phyloP scores from a whole-genome alignment of 2,329 filamentous ascomycete species.

The Pseudocercospora cruenta region DNA sequence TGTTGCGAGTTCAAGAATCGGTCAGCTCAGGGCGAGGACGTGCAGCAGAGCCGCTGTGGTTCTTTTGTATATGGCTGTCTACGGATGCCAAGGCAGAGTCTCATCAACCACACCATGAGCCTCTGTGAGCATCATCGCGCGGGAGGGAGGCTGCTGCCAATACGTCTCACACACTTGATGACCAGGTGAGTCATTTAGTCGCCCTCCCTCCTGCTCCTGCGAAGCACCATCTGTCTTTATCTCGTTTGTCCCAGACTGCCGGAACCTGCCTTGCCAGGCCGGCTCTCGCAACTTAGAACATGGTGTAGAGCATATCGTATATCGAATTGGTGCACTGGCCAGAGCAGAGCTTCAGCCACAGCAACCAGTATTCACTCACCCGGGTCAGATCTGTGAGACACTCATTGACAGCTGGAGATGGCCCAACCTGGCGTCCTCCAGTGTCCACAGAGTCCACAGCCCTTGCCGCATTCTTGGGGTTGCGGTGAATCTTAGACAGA shows the following conservation, averaged over 20 bases:
- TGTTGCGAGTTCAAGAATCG: conserved; percentile 6
- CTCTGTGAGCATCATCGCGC: background rate
- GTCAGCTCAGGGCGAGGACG: conserved; percentile 1
- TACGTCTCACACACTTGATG: conserved; percentile 17
- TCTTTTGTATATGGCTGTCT: conserved; percentile 21
- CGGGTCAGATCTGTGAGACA: conserved; percentile 17
- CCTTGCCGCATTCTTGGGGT: conserved; percentile 22
- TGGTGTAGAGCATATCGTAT: background rate
- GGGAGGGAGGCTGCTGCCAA: conserved; percentile 9
- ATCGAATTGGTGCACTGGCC: conserved; percentile 2
- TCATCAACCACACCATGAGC: conserved; percentile 7
- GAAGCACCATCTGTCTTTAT: conserved; percentile 17
- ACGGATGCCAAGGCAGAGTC: conserved; percentile 16
- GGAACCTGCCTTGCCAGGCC: conserved; percentile 16
- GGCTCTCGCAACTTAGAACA: background rate
- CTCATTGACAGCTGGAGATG: conserved; percentile 20
- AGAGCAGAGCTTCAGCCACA: conserved; percentile 23
- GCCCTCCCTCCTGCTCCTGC: conserved; percentile 20
- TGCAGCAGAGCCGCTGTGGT: conserved; percentile 18
- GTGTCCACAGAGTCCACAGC: conserved; percentile 9
- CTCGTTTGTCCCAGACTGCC: conserved; percentile 20
- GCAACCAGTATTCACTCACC: conserved; percentile 12
- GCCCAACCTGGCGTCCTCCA: background rate
- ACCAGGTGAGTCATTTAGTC: conserved; percentile 27
- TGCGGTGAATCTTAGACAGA: conserved; percentile 21